Conservation (phyloP, 2,329 filamentous ascomycete genomes). For the Fusarium oxysporum region DNA sequence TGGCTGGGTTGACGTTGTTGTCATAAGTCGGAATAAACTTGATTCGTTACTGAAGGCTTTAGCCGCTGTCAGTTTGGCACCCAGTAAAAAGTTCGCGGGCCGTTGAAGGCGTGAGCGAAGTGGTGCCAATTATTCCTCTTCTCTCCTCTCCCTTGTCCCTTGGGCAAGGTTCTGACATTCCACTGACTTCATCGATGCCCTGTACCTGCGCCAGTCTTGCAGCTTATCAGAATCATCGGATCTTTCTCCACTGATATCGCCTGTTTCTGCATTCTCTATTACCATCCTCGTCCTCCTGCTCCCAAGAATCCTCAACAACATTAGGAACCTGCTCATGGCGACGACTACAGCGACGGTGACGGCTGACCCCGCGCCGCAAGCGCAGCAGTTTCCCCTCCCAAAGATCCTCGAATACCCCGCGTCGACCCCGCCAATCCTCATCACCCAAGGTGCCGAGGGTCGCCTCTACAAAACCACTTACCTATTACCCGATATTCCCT, state of each 20-base stretch:
- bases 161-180: slow-evolving; percentile 13
- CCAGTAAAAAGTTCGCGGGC: slow-evolving; percentile 37
- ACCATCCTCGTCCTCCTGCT: not conserved
- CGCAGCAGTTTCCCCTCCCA: slow-evolving; percentile 65
- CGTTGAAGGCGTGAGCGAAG: slow-evolving; percentile 26
- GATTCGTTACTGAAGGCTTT: slow-evolving; percentile 18
- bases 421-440: slow-evolving; percentile 71
- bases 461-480: slow-evolving; percentile 90
- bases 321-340: slow-evolving; percentile 1
- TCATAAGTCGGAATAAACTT: slow-evolving; percentile 28
- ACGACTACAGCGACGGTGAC: slow-evolving; percentile 31
- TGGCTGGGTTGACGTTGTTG: slow-evolving; percentile 6
- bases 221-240: slow-evolving; percentile 35
- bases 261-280: slow-evolving; percentile 10
- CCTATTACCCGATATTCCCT: slow-evolving; percentile 73
- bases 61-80: slow-evolving; percentile 30
- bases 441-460: slow-evolving; percentile 95
- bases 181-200: slow-evolving; percentile 37
- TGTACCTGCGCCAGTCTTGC: slow-evolving; percentile 42
- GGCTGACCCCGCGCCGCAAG: slow-evolving; percentile 36
- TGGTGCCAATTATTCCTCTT: slow-evolving; percentile 38
- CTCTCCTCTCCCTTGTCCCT: slow-evolving; percentile 7
- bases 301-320: slow-evolving; percentile 10
- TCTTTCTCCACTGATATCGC: slow-evolving; percentile 17
- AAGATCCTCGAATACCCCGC: slow-evolving; percentile 72